Evolutionary conservation across 2,329 filamentous ascomycete species (phyloP).

Genomic region (Fusarium sambucinum): DNA sequence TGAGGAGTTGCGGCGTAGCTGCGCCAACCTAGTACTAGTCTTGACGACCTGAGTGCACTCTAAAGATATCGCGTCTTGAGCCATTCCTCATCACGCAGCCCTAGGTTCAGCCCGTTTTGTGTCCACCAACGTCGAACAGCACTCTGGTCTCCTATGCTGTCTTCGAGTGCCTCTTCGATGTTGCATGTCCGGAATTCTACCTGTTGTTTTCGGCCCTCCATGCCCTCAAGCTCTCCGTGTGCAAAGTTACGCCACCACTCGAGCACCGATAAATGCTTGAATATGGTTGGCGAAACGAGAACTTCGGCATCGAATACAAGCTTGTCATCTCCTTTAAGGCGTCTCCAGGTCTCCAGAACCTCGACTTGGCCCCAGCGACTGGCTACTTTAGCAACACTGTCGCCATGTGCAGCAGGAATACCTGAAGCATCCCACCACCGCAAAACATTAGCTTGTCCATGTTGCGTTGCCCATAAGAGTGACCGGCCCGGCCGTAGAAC

Average conservation of each 20-base stretch:
- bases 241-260: conserved; percentile 91
- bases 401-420: conserved; percentile 82
- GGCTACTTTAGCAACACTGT: conserved; percentile 85
- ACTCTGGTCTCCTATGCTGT: conserved; percentile 80
- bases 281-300: conserved; percentile 86
- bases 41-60: conserved; percentile 8
- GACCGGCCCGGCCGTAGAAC: conserved; percentile 85
- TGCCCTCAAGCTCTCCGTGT: conserved; percentile 65
- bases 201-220: conserved; percentile 68
- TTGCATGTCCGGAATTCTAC: conserved; percentile 96
- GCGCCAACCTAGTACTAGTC: background rate
- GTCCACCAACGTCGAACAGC: conserved; percentile 90
- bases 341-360: conserved; percentile 85
- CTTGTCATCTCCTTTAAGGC: conserved; percentile 71
- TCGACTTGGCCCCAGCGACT: conserved; percentile 86
- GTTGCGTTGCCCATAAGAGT: conserved; percentile 85
- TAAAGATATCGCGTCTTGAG: conserved; percentile 82
- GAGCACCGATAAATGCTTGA: conserved; percentile 84
- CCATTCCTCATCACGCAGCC: conserved; percentile 88
- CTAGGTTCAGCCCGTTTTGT: conserved; percentile 82
- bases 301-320: conserved; percentile 86
- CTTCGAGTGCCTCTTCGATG: conserved; percentile 93
- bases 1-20: conserved; percentile 6
- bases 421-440: conserved; percentile 90
- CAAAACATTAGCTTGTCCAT: conserved; percentile 80